A percentile compares a stretch with the other conserved stretches of the same genome.
Evolutionary conservation across 148 eudicot genomes (phyloP).

Genomic region (Rhododendron molle): DNA sequence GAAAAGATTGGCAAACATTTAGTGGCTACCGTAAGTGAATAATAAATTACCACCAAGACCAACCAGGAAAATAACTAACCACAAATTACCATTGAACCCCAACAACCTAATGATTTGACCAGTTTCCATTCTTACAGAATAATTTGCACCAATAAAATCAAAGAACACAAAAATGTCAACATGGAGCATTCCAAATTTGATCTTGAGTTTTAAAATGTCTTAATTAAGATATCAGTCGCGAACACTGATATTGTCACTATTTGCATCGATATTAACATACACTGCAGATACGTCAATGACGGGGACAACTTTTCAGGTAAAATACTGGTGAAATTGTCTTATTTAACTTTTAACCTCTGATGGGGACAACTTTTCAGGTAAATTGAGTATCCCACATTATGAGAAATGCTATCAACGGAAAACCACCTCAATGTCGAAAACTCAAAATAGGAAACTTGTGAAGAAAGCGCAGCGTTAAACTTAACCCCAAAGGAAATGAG

Average conservation of each 20-base stretch:
- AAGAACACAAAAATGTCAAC: neutral
- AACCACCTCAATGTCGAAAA: neutral
- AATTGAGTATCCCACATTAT: neutral
- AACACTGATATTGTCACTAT: neutral
- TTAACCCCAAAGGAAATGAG: neutral
- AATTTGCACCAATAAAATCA: neutral
- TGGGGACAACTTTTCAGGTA: no score
- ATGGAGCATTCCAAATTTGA: neutral
- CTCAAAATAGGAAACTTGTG: neutral
- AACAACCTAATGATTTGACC: neutral
- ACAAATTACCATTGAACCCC: constrained; percentile 1
- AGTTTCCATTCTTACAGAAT: neutral
- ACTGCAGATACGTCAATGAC: neutral
- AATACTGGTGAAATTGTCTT: neutral
- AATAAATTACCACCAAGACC: neutral
- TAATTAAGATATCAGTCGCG: neutral
- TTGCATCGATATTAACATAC: neutral
- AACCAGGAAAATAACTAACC: neutral
- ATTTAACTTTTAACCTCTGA: neutral
- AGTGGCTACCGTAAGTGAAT: neutral
- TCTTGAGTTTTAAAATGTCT: neutral
- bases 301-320: neutral
- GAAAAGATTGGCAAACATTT: constrained; percentile 14
- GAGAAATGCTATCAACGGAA: neutral
- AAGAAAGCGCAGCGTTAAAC: neutral